Evolutionary conservation across 2,329 filamentous ascomycete species (phyloP).

Genomic region (Paracamarosporium sp.): DNA sequence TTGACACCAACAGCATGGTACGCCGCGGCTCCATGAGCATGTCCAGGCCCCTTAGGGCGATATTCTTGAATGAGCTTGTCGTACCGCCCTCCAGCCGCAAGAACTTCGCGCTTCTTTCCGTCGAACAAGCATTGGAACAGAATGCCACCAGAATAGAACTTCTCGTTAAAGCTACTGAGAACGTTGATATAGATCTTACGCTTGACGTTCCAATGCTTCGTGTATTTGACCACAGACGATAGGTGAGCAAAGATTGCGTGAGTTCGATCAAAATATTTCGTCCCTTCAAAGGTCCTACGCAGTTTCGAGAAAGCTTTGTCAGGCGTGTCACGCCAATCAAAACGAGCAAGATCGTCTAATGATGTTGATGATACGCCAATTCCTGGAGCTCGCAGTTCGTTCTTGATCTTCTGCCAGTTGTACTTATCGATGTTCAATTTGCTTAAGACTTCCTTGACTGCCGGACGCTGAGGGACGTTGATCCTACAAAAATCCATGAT

Average conservation of each 20-base stretch:
- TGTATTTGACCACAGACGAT: constrained; percentile 77
- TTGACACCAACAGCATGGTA: constrained; percentile 92
- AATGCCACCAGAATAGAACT: constrained; percentile 80
- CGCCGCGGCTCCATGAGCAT: constrained; percentile 47
- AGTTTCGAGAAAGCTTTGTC: constrained; percentile 75
- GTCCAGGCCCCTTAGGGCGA: constrained; percentile 70
- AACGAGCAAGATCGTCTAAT: constrained; percentile 85
- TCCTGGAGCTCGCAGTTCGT: constrained; percentile 79
- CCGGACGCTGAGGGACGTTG: constrained; percentile 68
- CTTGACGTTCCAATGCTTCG: constrained; percentile 75
- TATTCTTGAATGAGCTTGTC: constrained; percentile 88
- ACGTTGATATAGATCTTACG: constrained; percentile 85
- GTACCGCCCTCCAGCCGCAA: constrained; percentile 93
- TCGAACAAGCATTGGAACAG: constrained; percentile 93
- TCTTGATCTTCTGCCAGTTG: constrained; percentile 83
- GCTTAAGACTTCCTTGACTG: constrained; percentile 83
- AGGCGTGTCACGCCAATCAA: constrained; percentile 83
- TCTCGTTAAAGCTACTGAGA: constrained; percentile 86
- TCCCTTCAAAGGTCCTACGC: constrained; percentile 61
- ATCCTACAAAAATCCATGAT: constrained; percentile 93
- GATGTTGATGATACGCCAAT: constrained; percentile 88
- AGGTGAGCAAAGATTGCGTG: constrained; percentile 75
- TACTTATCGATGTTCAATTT: constrained; percentile 82
- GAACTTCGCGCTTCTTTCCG: constrained; percentile 78
- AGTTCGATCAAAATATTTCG: constrained; percentile 59